These are phyloP conservation scores for Chlorella sp. DNA, from an alignment of 139 green algal genomes.

Conservation along the genomic window DNA sequence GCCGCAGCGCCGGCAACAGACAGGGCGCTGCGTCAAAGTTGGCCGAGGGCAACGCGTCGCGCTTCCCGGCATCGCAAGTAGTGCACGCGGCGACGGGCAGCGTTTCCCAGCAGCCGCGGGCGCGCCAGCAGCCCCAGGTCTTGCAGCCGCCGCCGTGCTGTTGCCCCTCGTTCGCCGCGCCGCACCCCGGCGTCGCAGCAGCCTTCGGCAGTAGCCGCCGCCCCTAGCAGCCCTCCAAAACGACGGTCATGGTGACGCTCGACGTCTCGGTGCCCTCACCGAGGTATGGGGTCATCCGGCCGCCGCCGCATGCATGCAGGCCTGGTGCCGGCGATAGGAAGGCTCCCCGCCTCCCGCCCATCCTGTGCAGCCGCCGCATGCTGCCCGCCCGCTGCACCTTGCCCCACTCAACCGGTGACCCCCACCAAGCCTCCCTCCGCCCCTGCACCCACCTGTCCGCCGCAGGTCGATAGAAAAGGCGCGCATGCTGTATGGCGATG, in stretches of 20 bases:
- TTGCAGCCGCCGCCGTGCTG: background rate
- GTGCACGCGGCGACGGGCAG: background rate
- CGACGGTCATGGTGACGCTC: conserved; percentile 5
- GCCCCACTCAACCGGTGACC: no score
- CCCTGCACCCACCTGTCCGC: background rate
- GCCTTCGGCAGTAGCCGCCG: background rate
- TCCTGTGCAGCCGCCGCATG: no score
- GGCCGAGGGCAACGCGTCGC: no score
- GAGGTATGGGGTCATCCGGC: background rate
- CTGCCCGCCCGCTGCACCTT: no score
- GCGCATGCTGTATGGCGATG: conserved; percentile 14
- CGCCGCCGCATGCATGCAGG: background rate
- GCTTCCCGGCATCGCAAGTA: no score
- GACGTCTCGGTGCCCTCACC: conserved; percentile 16
- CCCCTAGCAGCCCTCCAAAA: background rate
- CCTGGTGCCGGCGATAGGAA: background rate
- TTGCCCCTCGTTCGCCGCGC: background rate
- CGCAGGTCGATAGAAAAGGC: conserved; percentile 17
- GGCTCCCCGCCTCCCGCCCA: no score
- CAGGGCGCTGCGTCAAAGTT: background rate
- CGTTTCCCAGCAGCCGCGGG: background rate
- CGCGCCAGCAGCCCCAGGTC: background rate
- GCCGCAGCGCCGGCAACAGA: no score
- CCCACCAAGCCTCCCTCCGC: no score
- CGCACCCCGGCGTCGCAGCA: background rate